Evolutionary conservation across 1,284 basidiomycete species (phyloP).

Genomic region (Moesziomyces parantarcticus): DNA sequence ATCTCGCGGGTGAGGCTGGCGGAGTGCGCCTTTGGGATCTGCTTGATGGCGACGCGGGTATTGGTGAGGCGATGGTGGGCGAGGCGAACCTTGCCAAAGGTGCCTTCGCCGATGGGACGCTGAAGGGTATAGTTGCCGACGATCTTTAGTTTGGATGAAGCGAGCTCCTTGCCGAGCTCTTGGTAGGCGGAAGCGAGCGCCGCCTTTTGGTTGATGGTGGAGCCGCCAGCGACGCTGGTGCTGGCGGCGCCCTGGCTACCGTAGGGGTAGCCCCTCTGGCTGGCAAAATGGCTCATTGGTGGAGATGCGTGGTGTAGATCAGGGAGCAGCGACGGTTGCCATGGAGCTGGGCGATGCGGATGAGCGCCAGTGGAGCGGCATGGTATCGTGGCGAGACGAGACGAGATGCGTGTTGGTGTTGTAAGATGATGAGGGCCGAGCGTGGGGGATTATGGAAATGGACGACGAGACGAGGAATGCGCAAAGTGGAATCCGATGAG

Average conservation of each 20-base stretch:
- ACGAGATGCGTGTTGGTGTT: too few species aligned
- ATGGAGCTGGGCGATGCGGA: too few species aligned
- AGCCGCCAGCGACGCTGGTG: slow-evolving; percentile 21
- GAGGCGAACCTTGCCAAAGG: slow-evolving; percentile 87
- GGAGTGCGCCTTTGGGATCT: slow-evolving; percentile 86
- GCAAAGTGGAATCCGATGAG: too few species aligned
- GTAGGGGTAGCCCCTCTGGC: slow-evolving; percentile 25
- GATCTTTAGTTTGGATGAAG: slow-evolving; percentile 85
- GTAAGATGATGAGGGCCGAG: too few species aligned
- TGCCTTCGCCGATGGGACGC: slow-evolving; percentile 94
- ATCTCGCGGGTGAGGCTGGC: slow-evolving; percentile 90
- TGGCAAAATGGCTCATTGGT: slow-evolving; percentile 29
- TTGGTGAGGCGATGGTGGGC: slow-evolving; percentile 87
- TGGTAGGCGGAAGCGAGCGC: slow-evolving; percentile 88
- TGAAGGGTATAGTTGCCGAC: slow-evolving; percentile 96
- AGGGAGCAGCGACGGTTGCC: too few species aligned
- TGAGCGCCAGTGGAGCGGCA: too few species aligned
- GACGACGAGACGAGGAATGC: too few species aligned
- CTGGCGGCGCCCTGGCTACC: slow-evolving; percentile 12
- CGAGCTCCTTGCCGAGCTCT: slow-evolving; percentile 93
- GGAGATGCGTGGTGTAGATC: background rate
- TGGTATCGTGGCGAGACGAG: too few species aligned
- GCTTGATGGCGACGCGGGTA: slow-evolving; percentile 83
- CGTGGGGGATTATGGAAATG: too few species aligned
- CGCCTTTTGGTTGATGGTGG: slow-evolving; percentile 57